Conservation (phyloP, 148 eudicot species). For the Heliosperma pusillum region DNA sequence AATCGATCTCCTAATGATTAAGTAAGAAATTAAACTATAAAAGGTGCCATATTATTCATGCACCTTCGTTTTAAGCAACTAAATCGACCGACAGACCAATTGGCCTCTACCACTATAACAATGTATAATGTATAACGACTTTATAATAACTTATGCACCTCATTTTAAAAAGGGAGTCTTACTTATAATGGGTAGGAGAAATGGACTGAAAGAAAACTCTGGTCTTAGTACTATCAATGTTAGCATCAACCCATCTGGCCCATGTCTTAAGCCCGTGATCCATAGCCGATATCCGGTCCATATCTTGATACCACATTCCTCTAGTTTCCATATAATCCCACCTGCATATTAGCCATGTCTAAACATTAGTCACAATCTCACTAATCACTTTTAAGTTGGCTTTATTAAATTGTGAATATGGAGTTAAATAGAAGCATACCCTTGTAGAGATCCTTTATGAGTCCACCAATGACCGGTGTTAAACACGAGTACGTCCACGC, state of each 20-base stretch:
- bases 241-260: slow-evolving; percentile 79
- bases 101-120: no score
- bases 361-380: not conserved
- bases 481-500: slow-evolving; percentile 70
- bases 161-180: not conserved
- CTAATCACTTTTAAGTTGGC: not conserved
- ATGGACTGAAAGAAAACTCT: slow-evolving; percentile 76
- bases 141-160: not conserved
- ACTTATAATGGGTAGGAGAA: slow-evolving; percentile 91
- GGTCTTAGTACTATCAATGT: slow-evolving; percentile 49
- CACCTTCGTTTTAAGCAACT: no score
- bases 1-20: no score
- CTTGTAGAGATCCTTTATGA: slow-evolving; percentile 83
- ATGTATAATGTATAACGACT: not conserved
- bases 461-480: slow-evolving; percentile 99
- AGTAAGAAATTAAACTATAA: no score
- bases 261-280: slow-evolving; percentile 74
- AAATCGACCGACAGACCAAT: no score
- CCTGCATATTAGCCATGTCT: slow-evolving; percentile 34
- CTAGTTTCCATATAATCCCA: slow-evolving; percentile 89
- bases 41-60: not conserved
- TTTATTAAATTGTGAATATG: not conserved
- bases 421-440: slow-evolving; percentile 31
- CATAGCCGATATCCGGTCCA: slow-evolving; percentile 70
- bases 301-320: slow-evolving; percentile 62